phyloP scores from a whole-genome alignment of 306 rosid genomes.

The Cucurbita ficifolia region DNA sequence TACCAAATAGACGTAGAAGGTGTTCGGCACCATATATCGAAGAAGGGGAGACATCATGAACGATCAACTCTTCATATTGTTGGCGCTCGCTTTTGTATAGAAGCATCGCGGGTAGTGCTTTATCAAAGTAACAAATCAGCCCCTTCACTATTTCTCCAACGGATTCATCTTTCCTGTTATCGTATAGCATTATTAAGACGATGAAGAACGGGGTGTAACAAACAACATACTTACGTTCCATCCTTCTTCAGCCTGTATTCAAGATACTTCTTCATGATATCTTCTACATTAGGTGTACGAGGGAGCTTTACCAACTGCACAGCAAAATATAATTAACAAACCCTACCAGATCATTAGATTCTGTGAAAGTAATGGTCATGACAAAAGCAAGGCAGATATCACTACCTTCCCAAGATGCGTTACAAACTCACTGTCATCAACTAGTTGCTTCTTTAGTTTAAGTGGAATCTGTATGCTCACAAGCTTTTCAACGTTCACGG shows the following conservation, averaged over 20 bases:
- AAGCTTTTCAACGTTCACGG: constrained; percentile 32
- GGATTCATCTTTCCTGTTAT: constrained; percentile 39
- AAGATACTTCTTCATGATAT: constrained; percentile 52
- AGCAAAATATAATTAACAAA: neutral
- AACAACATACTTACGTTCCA: constrained; percentile 46
- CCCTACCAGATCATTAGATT: constrained; percentile 2
- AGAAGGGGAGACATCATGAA: constrained; percentile 39
- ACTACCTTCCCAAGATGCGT: constrained; percentile 79
- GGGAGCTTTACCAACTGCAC: constrained; percentile 93
- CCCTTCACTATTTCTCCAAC: constrained; percentile 56
- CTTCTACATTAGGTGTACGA: constrained; percentile 63
- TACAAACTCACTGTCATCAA: constrained; percentile 69
- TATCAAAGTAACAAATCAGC: constrained; percentile 61
- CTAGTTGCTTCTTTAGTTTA: constrained; percentile 58
- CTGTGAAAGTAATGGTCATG: neutral
- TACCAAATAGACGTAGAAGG: constrained; percentile 83
- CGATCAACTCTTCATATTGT: constrained; percentile 51
- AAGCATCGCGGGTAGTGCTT: constrained; percentile 65
- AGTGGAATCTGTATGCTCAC: constrained; percentile 52
- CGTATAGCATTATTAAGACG: neutral
- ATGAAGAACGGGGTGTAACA: neutral
- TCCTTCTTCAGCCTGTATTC: constrained; percentile 51
- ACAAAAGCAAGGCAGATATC: neutral
- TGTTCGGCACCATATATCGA: constrained; percentile 84
- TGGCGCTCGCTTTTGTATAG: constrained; percentile 65